phyloP scores from a whole-genome alignment of 208 protist species.

The Wallacemonas sp. region DNA sequence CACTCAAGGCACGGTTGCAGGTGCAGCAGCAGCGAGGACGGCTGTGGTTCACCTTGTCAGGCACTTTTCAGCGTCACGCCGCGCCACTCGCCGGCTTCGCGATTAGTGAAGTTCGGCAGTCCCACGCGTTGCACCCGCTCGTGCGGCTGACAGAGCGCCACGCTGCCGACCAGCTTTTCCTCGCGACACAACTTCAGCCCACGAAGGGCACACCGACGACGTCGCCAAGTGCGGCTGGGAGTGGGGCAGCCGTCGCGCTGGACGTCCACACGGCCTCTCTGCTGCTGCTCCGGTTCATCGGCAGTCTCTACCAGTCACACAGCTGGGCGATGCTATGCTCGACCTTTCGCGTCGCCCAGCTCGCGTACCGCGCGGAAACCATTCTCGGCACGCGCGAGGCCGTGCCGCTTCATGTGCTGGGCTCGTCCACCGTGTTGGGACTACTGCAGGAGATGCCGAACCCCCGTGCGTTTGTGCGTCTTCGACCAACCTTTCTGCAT shows the following conservation, averaged over 20 bases:
- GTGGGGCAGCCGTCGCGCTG: background rate
- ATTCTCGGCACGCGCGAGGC: conserved; percentile 31
- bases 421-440: conserved; percentile 49
- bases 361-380: conserved; percentile 42
- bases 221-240: background rate
- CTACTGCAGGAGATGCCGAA: conserved; percentile 58
- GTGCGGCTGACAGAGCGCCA: conserved; percentile 74
- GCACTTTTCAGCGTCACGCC: background rate
- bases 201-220: background rate
- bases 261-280: conserved; percentile 41
- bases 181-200: conserved; percentile 15
- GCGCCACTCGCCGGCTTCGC: background rate
- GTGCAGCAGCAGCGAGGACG: background rate
- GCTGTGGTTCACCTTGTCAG: background rate
- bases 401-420: conserved; percentile 22
- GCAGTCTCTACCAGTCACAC: conserved; percentile 46
- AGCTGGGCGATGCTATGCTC: conserved; percentile 68
- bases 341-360: conserved; percentile 64
- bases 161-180: conserved; percentile 49
- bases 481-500: conserved; percentile 25
- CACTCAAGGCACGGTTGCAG: background rate
- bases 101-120: background rate
- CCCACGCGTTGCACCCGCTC: conserved; percentile 31
- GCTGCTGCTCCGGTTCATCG: conserved; percentile 67
- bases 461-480: background rate